Conservation (phyloP, 2,329 filamentous ascomycete genomes). For the Diaporthe citri region DNA sequence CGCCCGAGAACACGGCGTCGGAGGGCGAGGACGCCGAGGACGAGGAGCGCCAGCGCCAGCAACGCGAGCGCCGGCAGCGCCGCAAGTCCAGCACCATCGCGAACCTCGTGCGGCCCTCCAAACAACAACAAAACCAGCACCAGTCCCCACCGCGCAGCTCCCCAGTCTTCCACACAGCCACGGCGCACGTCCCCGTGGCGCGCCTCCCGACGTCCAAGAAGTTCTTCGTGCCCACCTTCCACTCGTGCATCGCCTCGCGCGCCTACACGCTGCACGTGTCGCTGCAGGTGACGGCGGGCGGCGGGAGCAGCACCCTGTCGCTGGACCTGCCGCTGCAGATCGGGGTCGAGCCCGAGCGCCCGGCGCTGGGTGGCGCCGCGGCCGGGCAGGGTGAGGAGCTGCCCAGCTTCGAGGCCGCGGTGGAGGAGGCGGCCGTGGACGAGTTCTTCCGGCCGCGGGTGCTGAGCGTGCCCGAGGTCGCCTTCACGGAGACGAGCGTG, state of each 20-base stretch:
- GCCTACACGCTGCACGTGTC: slow-evolving; percentile 65
- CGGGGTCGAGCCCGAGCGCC: slow-evolving; percentile 55
- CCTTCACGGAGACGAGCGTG: slow-evolving; percentile 43
- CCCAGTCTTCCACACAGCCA: slow-evolving; percentile 55
- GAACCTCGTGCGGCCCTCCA: slow-evolving; percentile 28
- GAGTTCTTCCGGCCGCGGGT: slow-evolving; percentile 57
- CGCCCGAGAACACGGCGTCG: slow-evolving; percentile 50
- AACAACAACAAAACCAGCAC: not conserved
- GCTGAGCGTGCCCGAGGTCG: slow-evolving; percentile 50
- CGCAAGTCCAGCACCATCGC: slow-evolving; percentile 18
- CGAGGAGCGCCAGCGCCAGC: slow-evolving; percentile 39
- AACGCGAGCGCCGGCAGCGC: not conserved
- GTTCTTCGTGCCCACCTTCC: slow-evolving; percentile 68
- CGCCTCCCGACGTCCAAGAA: slow-evolving; percentile 59
- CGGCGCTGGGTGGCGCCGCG: too few species aligned
- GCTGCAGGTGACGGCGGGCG: slow-evolving; percentile 54
- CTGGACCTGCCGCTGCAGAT: slow-evolving; percentile 65
- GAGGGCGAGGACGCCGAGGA: slow-evolving; percentile 49
- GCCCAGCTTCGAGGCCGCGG: slow-evolving; percentile 64
- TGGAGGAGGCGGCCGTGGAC: slow-evolving; percentile 60
- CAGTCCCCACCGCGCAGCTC: slow-evolving; percentile 41
- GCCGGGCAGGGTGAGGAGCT: slow-evolving; percentile 46
- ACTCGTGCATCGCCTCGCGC: slow-evolving; percentile 68
- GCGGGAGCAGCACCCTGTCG: slow-evolving; percentile 55
- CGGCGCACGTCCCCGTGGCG: slow-evolving; percentile 61